These are phyloP conservation scores for Symbiodinium natans DNA, from an alignment of 73 alveolate species.

Conservation along the genomic window DNA sequence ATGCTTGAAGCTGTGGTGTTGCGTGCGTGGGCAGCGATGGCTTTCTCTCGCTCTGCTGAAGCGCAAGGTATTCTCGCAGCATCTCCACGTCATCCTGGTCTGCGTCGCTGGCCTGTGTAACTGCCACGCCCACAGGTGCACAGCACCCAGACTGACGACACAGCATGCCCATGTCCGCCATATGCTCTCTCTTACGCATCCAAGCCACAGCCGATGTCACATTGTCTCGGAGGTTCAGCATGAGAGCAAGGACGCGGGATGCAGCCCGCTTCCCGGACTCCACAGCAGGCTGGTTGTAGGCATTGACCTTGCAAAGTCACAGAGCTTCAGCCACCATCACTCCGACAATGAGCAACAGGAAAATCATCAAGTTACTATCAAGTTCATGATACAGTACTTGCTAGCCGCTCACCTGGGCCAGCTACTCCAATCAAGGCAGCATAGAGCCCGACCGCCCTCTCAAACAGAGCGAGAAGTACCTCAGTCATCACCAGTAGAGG, in stretches of 20 bases:
- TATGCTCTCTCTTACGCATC: neutral
- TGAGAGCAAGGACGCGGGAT: neutral
- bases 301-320: neutral
- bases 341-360: too few species aligned
- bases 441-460: neutral
- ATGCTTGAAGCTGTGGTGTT: neutral
- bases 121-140: too few species aligned
- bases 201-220: neutral
- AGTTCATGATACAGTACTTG: too few species aligned
- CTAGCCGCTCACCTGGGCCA: neutral
- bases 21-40: too few species aligned
- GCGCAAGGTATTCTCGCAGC: neutral
- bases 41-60: neutral
- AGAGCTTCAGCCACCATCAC: neutral
- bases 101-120: neutral
- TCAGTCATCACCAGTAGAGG: too few species aligned
- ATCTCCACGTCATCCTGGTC: neutral
- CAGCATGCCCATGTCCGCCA: neutral
- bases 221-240: neutral
- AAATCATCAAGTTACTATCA: too few species aligned
- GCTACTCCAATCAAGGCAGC: neutral
- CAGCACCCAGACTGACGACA: too few species aligned
- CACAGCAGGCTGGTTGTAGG: constrained; percentile 15
- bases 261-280: neutral
- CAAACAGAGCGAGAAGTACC: neutral